Evolutionary conservation across 257 asterid species (phyloP).

Genomic region (Solanum bulbocastanum): DNA sequence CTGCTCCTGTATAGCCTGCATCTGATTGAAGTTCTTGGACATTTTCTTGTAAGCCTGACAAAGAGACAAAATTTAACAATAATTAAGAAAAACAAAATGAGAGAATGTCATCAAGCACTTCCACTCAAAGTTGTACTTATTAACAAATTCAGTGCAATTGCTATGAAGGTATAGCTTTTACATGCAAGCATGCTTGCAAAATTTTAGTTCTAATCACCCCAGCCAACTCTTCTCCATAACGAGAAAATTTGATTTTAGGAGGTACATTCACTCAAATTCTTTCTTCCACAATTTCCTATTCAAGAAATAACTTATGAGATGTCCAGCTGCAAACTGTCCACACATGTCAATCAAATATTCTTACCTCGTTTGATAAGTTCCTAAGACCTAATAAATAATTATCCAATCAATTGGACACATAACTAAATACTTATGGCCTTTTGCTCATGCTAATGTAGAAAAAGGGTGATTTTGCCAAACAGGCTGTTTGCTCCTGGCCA

Average conservation of each 20-base stretch:
- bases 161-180: not conserved
- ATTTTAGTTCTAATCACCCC: not conserved
- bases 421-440: not conserved
- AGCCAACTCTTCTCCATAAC: not conserved
- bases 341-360: not conserved
- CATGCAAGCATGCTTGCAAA: not conserved
- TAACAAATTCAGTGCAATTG: not conserved
- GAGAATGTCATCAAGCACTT: not conserved
- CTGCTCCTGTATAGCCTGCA: constrained; percentile 86
- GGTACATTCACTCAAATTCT: not conserved
- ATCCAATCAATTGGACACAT: not conserved
- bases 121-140: not conserved
- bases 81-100: not conserved
- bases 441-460: not conserved
- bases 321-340: not conserved
- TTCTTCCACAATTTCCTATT: not conserved
- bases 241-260: not conserved
- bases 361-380: not conserved
- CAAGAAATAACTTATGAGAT: not conserved
- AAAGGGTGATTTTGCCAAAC: not conserved
- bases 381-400: not conserved
- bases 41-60: constrained; percentile 76
- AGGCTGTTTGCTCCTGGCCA: not conserved
- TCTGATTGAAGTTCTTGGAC: constrained; percentile 52
- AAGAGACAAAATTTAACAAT: not conserved